Base-by-base conservation (phyloP, 2,329 filamentous ascomycete species). In the Bretziella fagacearum region DNA sequence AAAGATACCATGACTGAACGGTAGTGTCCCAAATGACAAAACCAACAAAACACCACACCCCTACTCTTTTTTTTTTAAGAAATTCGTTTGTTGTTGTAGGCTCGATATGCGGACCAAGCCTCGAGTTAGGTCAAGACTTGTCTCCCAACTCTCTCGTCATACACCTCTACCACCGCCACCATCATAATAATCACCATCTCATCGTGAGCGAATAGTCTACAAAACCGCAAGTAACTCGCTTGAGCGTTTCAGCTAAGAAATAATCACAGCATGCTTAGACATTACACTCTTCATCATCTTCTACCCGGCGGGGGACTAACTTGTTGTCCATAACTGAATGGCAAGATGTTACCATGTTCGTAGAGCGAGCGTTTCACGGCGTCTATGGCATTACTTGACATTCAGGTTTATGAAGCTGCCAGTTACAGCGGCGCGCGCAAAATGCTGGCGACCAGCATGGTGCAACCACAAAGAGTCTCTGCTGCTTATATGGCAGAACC, bases 61-160 rank as follows among this genome's bases (percentile, higher is more conserved):
- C 32, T 4, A 10, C 17, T 36, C 27, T 7, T 11, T 32, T 15
- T 20, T 42, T 41, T 27, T 46, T 43, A 20, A 43, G 20, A 45
- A 25, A 15, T 35, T 40, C 41, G 27, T 45, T 32, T 45, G 29
- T 50, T 47, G 22, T 51, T 45, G 20, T 48, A 51, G 44, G 45
- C 45, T 51, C 40, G 35, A 41, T 46, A 46, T 42, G 49, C 49
- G 45, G 49, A 51, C 41, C 40, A 33, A 51, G 35, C 29, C 35
- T 23, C 41, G 40, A 51, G 25, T 30, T 41, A 32, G 22, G 33
- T 48, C 35, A 40, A 44, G 40, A 11, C 27, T 44, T 26, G 35
- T 44, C 29, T 44, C 44, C 35, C 39, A 47, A 39, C 30, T 46
- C 45, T 47, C 49, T 27, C 29, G 35, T 51, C 48, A 50, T 43